A percentile compares a stretch with the other conserved stretches of the same genome.
Conservation (phyloP, 169 alveolate genomes). For the Plasmodium knowlesi region DNA sequence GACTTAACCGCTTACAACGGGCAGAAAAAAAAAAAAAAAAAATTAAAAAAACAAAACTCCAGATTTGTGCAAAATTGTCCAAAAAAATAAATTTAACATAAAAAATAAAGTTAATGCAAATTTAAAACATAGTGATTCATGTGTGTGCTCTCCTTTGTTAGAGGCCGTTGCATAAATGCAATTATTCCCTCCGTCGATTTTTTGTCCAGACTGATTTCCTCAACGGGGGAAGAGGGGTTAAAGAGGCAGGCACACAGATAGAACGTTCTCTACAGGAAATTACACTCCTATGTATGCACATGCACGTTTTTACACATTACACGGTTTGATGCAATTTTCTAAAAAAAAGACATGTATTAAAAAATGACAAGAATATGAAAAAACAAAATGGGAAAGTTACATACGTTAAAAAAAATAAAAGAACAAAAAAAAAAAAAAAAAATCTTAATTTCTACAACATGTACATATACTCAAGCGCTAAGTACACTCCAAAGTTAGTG, state of each 20-base stretch:
- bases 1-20: not conserved
- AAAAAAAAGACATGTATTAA: not conserved
- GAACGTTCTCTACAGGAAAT: not conserved
- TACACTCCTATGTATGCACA: not conserved
- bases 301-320: not conserved
- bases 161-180: not conserved
- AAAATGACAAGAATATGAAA: not conserved
- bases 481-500: not conserved
- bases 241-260: not conserved
- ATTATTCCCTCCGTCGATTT: not conserved
- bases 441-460: slow-evolving; percentile 22
- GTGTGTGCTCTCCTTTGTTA: not conserved
- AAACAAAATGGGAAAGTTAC: not conserved
- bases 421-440: not conserved
- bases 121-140: not conserved
- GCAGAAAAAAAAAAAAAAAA: not conserved
- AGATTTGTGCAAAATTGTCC: not conserved
- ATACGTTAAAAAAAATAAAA: not conserved
- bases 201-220: not conserved
- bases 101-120: not conserved
- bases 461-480: not conserved
- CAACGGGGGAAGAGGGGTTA: not conserved
- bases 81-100: not conserved
- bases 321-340: not conserved
- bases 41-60: not conserved